Evolutionary conservation across 805 yeast species (phyloP).

Genomic region (Wickerhamomyces kurtzmanii): DNA sequence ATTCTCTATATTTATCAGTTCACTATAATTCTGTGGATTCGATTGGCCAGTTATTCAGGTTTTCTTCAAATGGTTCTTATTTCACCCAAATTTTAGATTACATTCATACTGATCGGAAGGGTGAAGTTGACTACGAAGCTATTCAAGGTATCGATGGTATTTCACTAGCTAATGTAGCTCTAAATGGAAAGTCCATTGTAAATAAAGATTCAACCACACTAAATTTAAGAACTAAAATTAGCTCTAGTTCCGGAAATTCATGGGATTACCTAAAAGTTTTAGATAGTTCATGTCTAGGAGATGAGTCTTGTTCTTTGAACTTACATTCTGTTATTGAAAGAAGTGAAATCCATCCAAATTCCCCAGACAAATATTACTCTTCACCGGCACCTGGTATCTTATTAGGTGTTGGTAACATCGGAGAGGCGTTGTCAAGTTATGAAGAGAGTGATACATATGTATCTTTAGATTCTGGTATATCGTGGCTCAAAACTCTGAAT

Average conservation of each 20-base stretch:
- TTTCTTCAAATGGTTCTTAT: constrained; percentile 43
- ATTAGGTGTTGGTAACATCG: constrained; percentile 31
- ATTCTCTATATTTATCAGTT: constrained; percentile 31
- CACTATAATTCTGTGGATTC: constrained; percentile 7
- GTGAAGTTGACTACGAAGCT: constrained; percentile 25
- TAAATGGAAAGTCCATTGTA: constrained; percentile 10
- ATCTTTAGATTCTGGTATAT: constrained; percentile 69
- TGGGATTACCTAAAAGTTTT: constrained; percentile 20
- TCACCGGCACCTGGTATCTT: constrained; percentile 35
- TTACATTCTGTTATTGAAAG: constrained; percentile 24
- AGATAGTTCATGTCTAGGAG: constrained; percentile 17
- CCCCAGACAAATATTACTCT: constrained; percentile 21
- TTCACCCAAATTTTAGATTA: constrained; percentile 34
- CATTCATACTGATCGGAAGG: constrained; percentile 21
- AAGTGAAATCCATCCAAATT: constrained; percentile 8
- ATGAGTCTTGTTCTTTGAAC: constrained; percentile 25
- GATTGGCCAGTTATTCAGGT: constrained; percentile 21
- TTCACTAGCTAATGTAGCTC: constrained; percentile 36
- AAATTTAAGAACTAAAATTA: constrained; percentile 19
- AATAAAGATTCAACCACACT: constrained; percentile 11
- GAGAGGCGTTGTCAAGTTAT: constrained; percentile 12
- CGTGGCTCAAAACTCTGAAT: constrained; percentile 52
- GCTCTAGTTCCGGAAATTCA: constrained; percentile 26
- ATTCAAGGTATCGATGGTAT: constrained; percentile 50
- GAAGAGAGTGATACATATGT: constrained; percentile 40